Conservation (phyloP, 257 asterid species). For the Przewalskia tangutica region DNA sequence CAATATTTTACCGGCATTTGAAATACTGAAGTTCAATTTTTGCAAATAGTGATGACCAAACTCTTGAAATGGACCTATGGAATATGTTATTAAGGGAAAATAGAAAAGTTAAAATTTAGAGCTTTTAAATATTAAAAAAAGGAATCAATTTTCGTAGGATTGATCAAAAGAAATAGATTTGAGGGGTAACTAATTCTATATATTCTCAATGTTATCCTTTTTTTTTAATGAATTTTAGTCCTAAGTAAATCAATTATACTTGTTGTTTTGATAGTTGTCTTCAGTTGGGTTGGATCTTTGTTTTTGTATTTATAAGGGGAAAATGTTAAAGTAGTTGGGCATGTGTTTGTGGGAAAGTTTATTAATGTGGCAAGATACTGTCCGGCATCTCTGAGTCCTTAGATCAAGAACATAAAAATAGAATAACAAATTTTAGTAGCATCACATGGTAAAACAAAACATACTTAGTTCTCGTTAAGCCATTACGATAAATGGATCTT, state of each 20-base stretch:
- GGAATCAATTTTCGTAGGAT: not conserved
- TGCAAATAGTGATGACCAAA: too few species aligned
- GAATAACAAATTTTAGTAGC: not conserved
- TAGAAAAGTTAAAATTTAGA: not conserved
- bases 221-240: not conserved
- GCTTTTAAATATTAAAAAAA: not conserved
- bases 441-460: not conserved
- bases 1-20: too few species aligned
- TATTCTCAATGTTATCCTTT: not conserved
- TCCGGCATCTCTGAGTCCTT: not conserved
- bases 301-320: not conserved
- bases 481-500: not conserved
- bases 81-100: not conserved
- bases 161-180: not conserved
- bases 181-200: not conserved
- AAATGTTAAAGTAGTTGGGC: not conserved
- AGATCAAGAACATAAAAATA: not conserved
- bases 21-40: too few species aligned
- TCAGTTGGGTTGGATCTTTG: not conserved
- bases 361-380: not conserved
- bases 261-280: not conserved
- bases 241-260: not conserved
- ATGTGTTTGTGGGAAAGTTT: not conserved
- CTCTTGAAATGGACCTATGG: not conserved
- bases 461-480: not conserved